Evolutionary conservation across 768 basidiomycete genomes (phyloP), one percentile per base, ranked within the genome.

Genomic region (Termitomyces sp.): DNA sequence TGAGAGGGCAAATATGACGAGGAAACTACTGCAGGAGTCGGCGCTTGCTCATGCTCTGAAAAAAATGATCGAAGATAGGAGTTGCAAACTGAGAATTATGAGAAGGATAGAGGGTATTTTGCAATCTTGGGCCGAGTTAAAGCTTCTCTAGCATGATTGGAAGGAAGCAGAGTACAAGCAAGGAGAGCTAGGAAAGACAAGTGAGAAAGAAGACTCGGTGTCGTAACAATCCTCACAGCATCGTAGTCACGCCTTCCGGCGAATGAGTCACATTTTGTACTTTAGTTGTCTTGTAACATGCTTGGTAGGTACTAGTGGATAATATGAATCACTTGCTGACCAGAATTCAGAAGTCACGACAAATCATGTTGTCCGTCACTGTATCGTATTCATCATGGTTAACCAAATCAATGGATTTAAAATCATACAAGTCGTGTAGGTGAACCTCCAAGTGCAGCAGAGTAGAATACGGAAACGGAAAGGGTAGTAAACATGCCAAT

Each of bases 1-100:
- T 11, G 56, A 50, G 37, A 14, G 5, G 56, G 66, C 53, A 26
- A 65, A 45, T 31, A 56, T 69, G 23, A 65, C 64, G 5, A 51
- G 44, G 30, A 56, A 58, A 19, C 42, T 61, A 53, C 48, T 70
- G 53, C 44, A n/a, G 37, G 45, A 44, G 11, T 47, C 67, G 19
- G 57, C 60, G 47, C 46, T 69, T 37, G 54, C 57, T 5, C 30
- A 37, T 26, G 43, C 46, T 4, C 23, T 68, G 41, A 50, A 53
- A 14, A 59, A 51, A 26, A 62, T 63, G 10, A 28, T 37, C 26
- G 52, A 60, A 35, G 41, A 63, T n/a, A 43, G 48, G 15, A 49
- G 46, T 9, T 62, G 49, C 33, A 40, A 14, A 11, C 37, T 5
- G 5, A 26, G 12, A n/a, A 19, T 40, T 10, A 21, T 33, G 43